Evolutionary conservation across 257 asterid species (phyloP), one percentile per base, ranked within the genome.

Genomic region (Solanum sitiens): DNA sequence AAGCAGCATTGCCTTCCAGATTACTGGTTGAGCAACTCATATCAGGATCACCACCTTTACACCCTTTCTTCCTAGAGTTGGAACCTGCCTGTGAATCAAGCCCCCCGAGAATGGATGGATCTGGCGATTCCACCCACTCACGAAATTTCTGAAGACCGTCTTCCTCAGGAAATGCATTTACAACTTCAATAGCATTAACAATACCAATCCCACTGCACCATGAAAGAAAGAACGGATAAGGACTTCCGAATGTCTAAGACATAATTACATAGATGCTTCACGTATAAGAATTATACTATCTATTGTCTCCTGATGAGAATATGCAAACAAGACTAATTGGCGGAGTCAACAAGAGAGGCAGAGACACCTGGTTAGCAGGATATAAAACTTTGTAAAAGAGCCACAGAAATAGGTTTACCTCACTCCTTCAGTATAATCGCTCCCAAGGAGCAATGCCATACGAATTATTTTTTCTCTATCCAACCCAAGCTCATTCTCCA

Each of bases 121-220:
- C 99, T 56, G 99, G 99, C 8, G 98, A 97, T 89, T 97, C 99
- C 68, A 97, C 95, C 99, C 99, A 97, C 92, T 94, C 95, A 16
- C 99, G 96, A 88, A 97, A 97, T 91, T 93, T 94, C 86, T 84
- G 89, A 83, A 97, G 96, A 87, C 98, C 99, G 37, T 95, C 95
- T 92, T 92, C 94, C 87, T 94, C 96, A 79, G 97, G 98, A 90
- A 97, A 97, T 67, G 99, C 99, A 90, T 94, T 95, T 83, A 97
- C 94, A 73, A 97, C 98, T 92, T 97, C 99, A 68, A 95, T 94
- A 45, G 99, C 99, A 90, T 97, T 95, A 73, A 97, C 99, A 87
- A 97, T 97, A 89, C 99, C 99, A 33, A 97, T 95, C 79, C 99
- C 99, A 87, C 99, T 97, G 89, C 61, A 88, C 87, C 44, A 87